These are phyloP conservation scores for Claviceps paspali DNA, from an alignment of 2,329 filamentous ascomycete species.

Conservation along the genomic window DNA sequence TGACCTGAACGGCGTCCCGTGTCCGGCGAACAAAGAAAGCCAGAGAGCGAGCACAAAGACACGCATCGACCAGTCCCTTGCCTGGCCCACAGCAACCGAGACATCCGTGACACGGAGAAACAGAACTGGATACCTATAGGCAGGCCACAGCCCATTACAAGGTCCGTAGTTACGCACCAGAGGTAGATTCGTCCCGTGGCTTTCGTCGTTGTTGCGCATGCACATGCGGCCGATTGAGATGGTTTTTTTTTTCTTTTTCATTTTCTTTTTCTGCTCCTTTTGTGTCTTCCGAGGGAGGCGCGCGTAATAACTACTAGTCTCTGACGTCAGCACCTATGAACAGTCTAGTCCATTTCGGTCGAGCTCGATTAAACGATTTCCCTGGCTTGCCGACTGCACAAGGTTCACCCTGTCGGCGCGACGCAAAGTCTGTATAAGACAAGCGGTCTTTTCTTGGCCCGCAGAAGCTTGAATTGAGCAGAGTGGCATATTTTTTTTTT, in stretches of 20 bases:
- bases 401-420: background rate
- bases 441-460: background rate
- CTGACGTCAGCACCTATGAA: background rate
- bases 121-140: background rate
- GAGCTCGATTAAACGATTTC: background rate
- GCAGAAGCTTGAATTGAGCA: background rate
- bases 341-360: background rate
- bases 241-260: background rate
- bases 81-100: background rate
- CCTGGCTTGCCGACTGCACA: background rate
- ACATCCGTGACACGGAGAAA: conserved; percentile 1
- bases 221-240: too few species aligned
- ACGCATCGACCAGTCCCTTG: background rate
- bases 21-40: background rate
- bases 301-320: background rate
- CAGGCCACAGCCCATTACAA: too few species aligned
- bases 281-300: background rate
- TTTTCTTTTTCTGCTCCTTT: background rate
- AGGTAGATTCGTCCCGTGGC: background rate
- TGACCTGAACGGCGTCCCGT: background rate
- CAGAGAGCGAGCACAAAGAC: background rate
- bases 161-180: background rate
- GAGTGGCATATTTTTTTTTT: background rate
- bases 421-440: background rate
- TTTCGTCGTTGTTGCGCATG: too few species aligned